These are phyloP conservation scores for Daldinia concentrica DNA, from an alignment of 495 filamentous ascomycete species.

Conservation along the genomic window DNA sequence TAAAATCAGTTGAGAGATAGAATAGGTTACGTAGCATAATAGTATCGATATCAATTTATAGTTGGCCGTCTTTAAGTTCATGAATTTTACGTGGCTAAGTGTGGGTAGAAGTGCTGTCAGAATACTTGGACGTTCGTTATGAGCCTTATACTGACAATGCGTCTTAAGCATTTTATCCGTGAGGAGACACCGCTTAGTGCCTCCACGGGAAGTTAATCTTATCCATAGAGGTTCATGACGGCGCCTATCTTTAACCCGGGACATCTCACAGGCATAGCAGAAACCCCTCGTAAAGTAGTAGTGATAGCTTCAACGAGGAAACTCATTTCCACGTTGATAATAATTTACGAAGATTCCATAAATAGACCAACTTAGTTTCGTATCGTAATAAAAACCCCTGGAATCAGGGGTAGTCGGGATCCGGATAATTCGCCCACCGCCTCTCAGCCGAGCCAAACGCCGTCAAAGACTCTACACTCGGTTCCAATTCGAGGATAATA, in stretches of 20 bases:
- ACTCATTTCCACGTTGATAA: no score
- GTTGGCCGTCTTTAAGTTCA: no score
- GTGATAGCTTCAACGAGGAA: no score
- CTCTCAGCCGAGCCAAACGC: conserved; percentile 48
- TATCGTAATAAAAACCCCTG: not conserved
- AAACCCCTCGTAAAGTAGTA: no score
- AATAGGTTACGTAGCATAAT: no score
- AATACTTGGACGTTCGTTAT: not conserved
- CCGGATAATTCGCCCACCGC: conserved; percentile 55
- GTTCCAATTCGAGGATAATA: conserved; percentile 56
- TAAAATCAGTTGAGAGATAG: no score
- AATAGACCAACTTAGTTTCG: no score
- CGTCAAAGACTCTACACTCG: conserved; percentile 37
- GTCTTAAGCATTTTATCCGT: not conserved
- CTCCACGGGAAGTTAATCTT: not conserved
- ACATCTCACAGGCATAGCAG: no score
- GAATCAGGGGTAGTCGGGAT: conserved; percentile 49
- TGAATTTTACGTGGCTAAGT: not conserved
- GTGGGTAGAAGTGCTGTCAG: not conserved
- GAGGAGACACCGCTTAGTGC: not conserved
- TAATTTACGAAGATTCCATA: no score
- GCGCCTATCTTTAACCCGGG: not conserved
- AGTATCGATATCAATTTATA: no score
- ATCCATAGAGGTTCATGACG: not conserved
- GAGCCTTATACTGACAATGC: not conserved